Evolutionary conservation across 129 eudicot genomes (phyloP).

Genomic region (Cynara cardunculus): DNA sequence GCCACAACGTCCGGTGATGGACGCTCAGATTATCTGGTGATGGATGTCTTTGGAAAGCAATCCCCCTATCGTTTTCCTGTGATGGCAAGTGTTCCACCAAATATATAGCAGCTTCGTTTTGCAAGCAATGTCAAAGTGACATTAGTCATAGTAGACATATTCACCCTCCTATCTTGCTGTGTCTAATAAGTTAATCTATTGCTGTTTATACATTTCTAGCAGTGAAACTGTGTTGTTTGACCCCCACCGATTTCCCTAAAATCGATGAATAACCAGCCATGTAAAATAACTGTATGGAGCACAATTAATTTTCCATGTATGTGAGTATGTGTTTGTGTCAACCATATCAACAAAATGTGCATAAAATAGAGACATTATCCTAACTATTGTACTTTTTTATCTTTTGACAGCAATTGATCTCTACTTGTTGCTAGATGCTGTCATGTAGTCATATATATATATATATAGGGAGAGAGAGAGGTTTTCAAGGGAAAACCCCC

Average conservation of each 20-base stretch:
- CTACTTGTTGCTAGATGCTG: no score
- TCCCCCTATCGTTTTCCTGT: neutral
- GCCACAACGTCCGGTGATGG: constrained; percentile 1
- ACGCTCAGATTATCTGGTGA: constrained; percentile 9
- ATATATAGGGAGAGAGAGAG: no score
- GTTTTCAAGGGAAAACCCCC: no score
- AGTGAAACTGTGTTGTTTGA: neutral
- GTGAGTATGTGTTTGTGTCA: constrained; percentile 3
- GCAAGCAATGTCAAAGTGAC: neutral
- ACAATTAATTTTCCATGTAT: neutral
- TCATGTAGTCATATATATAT: no score
- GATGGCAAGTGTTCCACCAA: neutral
- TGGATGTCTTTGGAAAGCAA: neutral
- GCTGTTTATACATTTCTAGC: neutral
- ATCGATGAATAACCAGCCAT: neutral
- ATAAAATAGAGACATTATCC: neutral
- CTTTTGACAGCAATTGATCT: no score
- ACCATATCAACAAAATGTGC: neutral
- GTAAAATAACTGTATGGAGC: neutral
- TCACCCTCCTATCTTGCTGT: neutral
- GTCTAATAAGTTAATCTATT: neutral
- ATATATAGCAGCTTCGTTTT: constrained; percentile 1
- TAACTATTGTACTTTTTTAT: no score
- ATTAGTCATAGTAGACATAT: neutral
- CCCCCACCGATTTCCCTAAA: neutral